Percentiles rank a stretch among this genome's conserved stretches.
phyloP scores from a whole-genome alignment of 768 basidiomycete genomes.

The Suillus decipiens region DNA sequence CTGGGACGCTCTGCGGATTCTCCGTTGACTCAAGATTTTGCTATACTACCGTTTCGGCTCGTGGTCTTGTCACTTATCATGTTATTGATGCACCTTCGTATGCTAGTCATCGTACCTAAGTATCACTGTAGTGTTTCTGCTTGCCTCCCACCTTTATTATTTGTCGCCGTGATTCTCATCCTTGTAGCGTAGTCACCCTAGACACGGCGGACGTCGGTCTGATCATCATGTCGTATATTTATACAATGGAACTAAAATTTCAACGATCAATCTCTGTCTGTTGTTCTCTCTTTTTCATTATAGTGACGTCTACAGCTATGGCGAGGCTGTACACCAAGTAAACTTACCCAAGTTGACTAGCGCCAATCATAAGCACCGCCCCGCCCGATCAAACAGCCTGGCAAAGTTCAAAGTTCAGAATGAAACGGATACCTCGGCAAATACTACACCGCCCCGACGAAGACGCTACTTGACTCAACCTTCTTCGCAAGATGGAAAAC shows the following conservation, averaged over 20 bases:
- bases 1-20: slow-evolving; percentile 33
- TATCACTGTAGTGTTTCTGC: slow-evolving; percentile 9
- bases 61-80: slow-evolving; percentile 12
- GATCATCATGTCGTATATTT: slow-evolving; percentile 28
- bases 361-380: slow-evolving; percentile 4
- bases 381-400: not conserved
- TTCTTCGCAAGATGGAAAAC: slow-evolving; percentile 1
- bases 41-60: slow-evolving; percentile 11
- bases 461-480: slow-evolving; percentile 2
- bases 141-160: slow-evolving; percentile 8
- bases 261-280: not conserved
- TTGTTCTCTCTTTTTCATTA: not conserved
- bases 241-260: slow-evolving; percentile 23
- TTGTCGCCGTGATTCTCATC: slow-evolving; percentile 16
- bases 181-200: slow-evolving; percentile 35
- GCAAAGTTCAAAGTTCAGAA: slow-evolving; percentile 2
- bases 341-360: not conserved
- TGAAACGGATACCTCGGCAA: not conserved
- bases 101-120: slow-evolving; percentile 15
- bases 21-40: slow-evolving; percentile 11
- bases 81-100: slow-evolving; percentile 13
- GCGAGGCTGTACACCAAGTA: not conserved
- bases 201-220: slow-evolving; percentile 28
- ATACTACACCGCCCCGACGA: slow-evolving; percentile 6
- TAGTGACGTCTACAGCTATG: not conserved